Conservation (phyloP, 1,139 yeast species). For the Meyerozyma elateridarum region DNA sequence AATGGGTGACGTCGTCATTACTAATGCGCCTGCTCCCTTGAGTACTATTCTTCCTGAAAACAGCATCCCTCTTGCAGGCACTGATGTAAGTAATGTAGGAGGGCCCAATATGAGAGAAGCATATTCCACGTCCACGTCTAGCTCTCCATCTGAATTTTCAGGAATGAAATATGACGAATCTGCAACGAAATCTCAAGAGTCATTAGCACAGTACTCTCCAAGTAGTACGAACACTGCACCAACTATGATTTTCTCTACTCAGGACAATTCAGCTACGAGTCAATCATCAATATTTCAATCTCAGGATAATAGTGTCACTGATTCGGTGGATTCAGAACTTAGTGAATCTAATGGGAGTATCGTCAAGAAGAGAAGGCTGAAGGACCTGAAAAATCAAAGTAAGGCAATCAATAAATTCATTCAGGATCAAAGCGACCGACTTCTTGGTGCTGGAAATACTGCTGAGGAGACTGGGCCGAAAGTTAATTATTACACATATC, state of each 20-base stretch:
- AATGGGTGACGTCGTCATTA: too few species aligned
- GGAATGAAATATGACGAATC: background rate
- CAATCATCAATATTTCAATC: constrained; percentile 7
- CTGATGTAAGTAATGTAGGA: too few species aligned
- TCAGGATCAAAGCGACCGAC: constrained; percentile 16
- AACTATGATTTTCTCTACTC: background rate
- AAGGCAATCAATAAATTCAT: constrained; percentile 12
- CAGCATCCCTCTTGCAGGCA: too few species aligned
- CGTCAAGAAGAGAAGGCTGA: constrained; percentile 10
- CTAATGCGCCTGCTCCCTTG: too few species aligned
- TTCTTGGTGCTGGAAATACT: constrained; percentile 12
- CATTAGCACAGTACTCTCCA: background rate
- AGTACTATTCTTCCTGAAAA: too few species aligned
- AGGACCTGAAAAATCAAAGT: constrained; percentile 5
- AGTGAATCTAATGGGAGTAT: constrained; percentile 10
- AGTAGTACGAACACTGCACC: constrained; percentile 6
- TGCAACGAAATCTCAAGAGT: background rate
- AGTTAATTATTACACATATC: constrained; percentile 18
- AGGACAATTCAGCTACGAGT: constrained; percentile 6
- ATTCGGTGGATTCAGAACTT: constrained; percentile 8
- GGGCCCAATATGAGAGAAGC: too few species aligned
- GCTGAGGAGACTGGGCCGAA: background rate
- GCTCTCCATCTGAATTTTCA: background rate
- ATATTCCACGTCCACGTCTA: background rate
- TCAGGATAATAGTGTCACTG: constrained; percentile 9